phyloP scores from a whole-genome alignment of 1,284 basidiomycete species.

The Irpex sp. region DNA sequence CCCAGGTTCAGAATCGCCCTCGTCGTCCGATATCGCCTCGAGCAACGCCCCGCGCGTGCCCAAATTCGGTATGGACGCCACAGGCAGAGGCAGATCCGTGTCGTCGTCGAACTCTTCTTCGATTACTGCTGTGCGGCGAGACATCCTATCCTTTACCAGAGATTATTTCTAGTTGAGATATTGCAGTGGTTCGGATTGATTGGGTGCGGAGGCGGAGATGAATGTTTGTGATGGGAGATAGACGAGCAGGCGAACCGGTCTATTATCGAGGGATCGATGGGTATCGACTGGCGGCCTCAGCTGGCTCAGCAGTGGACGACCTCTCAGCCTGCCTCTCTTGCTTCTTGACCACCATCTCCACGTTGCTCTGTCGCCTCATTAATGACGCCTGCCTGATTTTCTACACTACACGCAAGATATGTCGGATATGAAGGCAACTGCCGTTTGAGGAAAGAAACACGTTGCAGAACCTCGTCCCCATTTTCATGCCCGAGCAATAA shows the following conservation, averaged over 20 bases:
- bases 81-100: conserved; percentile 75
- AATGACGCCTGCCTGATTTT: neutral
- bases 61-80: conserved; percentile 60
- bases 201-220: neutral
- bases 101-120: conserved; percentile 87
- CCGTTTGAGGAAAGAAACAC: neutral
- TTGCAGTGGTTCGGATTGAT: neutral
- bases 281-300: too few relatives aligned
- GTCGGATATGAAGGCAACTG: too few relatives aligned
- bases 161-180: neutral
- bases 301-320: neutral
- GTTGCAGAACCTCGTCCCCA: neutral
- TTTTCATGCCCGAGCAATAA: neutral
- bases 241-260: neutral
- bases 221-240: neutral
- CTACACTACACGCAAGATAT: too few relatives aligned
- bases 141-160: conserved; percentile 40
- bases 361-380: neutral
- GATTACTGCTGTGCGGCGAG: conserved; percentile 51
- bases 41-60: conserved; percentile 72
- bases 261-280: neutral
- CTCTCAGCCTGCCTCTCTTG: neutral
- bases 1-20: conserved; percentile 44
- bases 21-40: conserved; percentile 55
- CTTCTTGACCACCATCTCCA: neutral